Percentiles rank a stretch among this genome's conserved stretches.
These are phyloP conservation scores for Delonix regia DNA, from an alignment of 306 rosid genomes.

Conservation along the genomic window DNA sequence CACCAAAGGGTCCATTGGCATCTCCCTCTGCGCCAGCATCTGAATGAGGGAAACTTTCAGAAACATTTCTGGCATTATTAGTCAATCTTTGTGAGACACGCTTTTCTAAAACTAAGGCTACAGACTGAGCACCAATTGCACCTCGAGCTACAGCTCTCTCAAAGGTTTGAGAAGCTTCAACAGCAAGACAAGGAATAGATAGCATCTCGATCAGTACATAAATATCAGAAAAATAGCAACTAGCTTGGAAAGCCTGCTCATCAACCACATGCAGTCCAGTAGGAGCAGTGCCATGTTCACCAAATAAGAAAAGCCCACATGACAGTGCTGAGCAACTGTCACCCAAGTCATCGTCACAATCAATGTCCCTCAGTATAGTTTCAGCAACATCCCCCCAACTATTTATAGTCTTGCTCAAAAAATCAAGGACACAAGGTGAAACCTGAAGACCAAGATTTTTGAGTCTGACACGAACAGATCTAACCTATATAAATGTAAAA, in stretches of 20 bases:
- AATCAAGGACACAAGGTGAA: slow-evolving; percentile 88
- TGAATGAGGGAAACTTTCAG: slow-evolving; percentile 64
- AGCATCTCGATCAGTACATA: slow-evolving; percentile 88
- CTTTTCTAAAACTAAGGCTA: slow-evolving; percentile 88
- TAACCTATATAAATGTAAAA: slow-evolving; percentile 67
- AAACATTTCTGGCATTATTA: slow-evolving; percentile 49
- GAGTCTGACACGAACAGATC: slow-evolving; percentile 86
- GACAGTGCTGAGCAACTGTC: slow-evolving; percentile 66
- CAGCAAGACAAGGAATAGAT: slow-evolving; percentile 94
- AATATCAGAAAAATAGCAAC: slow-evolving; percentile 81
- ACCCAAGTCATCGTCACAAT: slow-evolving; percentile 83
- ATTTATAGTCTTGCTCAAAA: slow-evolving; percentile 88
- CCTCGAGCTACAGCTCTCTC: slow-evolving; percentile 98
- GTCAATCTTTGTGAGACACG: slow-evolving; percentile 79
- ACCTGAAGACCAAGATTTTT: slow-evolving; percentile 82
- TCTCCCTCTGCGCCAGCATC: slow-evolving; percentile 69
- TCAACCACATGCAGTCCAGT: slow-evolving; percentile 68
- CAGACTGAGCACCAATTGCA: slow-evolving; percentile 78
- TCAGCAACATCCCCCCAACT: slow-evolving; percentile 99
- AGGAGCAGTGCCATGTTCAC: slow-evolving; percentile 61
- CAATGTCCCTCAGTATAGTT: slow-evolving; percentile 89
- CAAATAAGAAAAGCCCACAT: slow-evolving; percentile 76
- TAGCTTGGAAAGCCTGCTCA: slow-evolving; percentile 70
- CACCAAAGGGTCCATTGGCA: slow-evolving; percentile 67
- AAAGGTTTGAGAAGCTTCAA: slow-evolving; percentile 94